Percentiles rank a stretch among this genome's conserved stretches.
Evolutionary conservation across 352 stramenopile genomes (phyloP).

Genomic region (Aphanomyces astaci): DNA sequence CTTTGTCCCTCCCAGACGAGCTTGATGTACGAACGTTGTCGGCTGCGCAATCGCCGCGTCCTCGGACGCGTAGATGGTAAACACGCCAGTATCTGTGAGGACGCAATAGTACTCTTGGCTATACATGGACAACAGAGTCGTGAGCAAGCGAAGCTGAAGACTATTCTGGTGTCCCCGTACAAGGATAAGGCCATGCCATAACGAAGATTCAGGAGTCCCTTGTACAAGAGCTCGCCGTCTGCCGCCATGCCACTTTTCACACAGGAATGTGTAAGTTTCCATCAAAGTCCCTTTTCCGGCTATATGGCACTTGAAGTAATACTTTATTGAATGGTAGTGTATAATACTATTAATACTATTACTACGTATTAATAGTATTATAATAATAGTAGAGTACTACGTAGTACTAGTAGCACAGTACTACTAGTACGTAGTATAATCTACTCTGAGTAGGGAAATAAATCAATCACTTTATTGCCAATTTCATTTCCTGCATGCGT

Average conservation of each 20-base stretch:
- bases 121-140: too few species aligned
- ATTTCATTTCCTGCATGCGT: too few species aligned
- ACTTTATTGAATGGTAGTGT: neutral
- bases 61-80: slow-evolving; percentile 14
- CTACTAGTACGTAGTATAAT: too few species aligned
- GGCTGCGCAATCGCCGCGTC: neutral
- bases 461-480: neutral
- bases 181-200: slow-evolving; percentile 11
- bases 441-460: too few species aligned
- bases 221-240: slow-evolving; percentile 16
- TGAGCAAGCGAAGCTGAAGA: too few species aligned
- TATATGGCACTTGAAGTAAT: neutral
- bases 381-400: too few species aligned
- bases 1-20: slow-evolving; percentile 1
- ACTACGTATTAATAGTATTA: too few species aligned
- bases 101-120: slow-evolving; percentile 23
- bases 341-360: too few species aligned
- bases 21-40: slow-evolving; percentile 3
- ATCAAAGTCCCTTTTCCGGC: neutral
- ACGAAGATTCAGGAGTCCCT: slow-evolving; percentile 8
- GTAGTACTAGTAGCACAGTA: too few species aligned
- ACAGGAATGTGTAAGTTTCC: neutral
- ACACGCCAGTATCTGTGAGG: slow-evolving; percentile 18
- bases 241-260: neutral
- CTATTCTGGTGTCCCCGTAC: slow-evolving; percentile 1